Conservation (phyloP, 495 filamentous ascomycete species). For the Neurospora hispaniola region DNA sequence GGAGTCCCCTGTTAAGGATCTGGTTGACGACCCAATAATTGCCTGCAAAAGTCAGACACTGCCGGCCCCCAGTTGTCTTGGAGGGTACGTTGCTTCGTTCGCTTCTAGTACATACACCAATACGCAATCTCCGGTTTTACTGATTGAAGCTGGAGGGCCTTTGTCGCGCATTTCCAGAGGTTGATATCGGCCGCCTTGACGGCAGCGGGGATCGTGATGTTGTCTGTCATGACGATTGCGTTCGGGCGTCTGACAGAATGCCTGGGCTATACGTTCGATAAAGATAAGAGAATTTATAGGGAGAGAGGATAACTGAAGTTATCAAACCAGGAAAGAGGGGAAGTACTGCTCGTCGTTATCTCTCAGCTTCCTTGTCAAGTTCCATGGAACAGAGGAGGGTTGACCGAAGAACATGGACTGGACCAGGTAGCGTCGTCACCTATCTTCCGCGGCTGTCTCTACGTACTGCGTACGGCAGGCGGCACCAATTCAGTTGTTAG, state of each 20-base stretch:
- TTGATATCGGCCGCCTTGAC: constrained; percentile 68
- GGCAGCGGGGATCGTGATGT: constrained; percentile 50
- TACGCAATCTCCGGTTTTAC: constrained; percentile 81
- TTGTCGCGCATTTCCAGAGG: constrained; percentile 56
- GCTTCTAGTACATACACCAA: constrained; percentile 61
- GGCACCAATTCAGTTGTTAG: neutral
- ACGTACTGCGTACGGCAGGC: neutral
- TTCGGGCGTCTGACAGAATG: neutral
- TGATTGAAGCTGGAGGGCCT: constrained; percentile 75
- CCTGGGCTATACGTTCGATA: neutral
- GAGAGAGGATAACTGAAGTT: neutral
- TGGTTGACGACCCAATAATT: constrained; percentile 91
- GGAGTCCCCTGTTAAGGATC: constrained; percentile 70
- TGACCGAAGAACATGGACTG: neutral
- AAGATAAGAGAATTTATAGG: neutral
- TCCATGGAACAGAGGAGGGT: neutral
- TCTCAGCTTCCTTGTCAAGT: neutral
- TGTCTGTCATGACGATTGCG: constrained; percentile 49
- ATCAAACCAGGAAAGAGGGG: neutral
- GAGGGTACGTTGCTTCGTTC: neutral
- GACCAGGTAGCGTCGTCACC: neutral
- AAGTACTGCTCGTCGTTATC: neutral
- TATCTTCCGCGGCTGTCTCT: neutral
- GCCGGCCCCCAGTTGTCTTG: neutral
- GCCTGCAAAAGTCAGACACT: constrained; percentile 39